Evolutionary conservation across 2,329 filamentous ascomycete genomes (phyloP).

Genomic region (Atkinsonella texensis): DNA sequence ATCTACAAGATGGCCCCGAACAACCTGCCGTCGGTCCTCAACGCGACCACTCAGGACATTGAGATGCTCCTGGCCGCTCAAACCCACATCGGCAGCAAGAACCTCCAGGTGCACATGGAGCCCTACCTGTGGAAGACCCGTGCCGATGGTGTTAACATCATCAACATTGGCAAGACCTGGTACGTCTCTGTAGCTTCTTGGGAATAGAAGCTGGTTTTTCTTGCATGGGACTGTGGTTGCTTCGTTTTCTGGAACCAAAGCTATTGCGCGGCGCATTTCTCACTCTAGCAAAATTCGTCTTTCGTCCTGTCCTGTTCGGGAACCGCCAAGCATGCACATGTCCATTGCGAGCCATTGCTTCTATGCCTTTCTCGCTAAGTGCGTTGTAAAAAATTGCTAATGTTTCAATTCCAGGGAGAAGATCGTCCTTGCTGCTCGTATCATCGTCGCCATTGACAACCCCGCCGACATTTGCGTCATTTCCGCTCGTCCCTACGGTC

Average conservation of each 20-base stretch:
- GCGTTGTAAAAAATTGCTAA: conserved; percentile 6
- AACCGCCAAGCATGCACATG: background rate
- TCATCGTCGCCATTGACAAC: conserved; percentile 99
- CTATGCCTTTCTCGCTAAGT: background rate
- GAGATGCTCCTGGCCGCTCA: conserved; percentile 98
- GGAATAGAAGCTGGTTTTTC: background rate
- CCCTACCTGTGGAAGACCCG: conserved; percentile 99
- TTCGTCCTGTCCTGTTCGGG: background rate
- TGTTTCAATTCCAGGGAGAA: conserved; percentile 63
- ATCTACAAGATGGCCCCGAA: conserved; percentile 80
- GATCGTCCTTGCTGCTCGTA: conserved; percentile 95
- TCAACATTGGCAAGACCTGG: conserved; percentile 99
- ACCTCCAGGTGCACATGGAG: conserved; percentile 99
- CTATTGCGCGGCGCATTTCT: background rate
- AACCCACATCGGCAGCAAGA: conserved; percentile 95
- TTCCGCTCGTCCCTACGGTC: conserved; percentile 97
- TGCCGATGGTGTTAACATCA: conserved; percentile 93
- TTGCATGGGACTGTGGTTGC: background rate
- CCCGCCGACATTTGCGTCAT: conserved; percentile 98
- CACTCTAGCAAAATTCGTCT: background rate
- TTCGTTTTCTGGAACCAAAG: background rate
- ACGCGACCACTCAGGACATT: conserved; percentile 95
- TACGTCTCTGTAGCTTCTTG: conserved; percentile 34
- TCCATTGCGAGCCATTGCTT: background rate
- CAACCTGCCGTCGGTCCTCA: conserved; percentile 91